Evolutionary conservation across 2,329 filamentous ascomycete species (phyloP), one percentile per base, ranked within the genome.

Genomic region (Colletotrichum sp.): DNA sequence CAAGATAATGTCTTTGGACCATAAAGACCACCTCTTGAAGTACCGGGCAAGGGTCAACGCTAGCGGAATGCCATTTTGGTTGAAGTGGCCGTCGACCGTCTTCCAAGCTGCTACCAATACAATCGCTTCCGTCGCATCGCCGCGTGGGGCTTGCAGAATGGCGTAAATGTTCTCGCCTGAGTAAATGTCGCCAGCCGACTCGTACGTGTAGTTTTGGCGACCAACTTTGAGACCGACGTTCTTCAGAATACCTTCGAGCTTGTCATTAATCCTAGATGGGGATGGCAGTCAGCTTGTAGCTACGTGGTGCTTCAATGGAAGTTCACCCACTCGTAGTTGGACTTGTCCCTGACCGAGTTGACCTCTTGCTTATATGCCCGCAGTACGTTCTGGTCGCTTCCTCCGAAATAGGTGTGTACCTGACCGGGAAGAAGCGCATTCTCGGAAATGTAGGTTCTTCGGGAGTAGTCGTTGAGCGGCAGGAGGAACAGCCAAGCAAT

Each of bases 1-100:
- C 78, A 99, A 92, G 72, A 99, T 96, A 77, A 99, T 98, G 82
- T 99, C 97, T 84, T 99, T 99, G 73, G 96, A 98, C 97, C 97
- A 99, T 33, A 99, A 89, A 67, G 95, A 98, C 97, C 97, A 99
- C 62, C 94, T 91, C 84, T 97, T 98, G 86, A 99, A 98, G 84
- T 99, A 99, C 77, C 97, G 91, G 33, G 95, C 94, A 77, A 99
- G 85, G 1, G 96, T 96, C 79, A 99, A 86, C 3, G 95, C 93
- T 36, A 99, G 89, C 9, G 95, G 93, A 8, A 99, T 92, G 21
- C 96, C 97, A 75, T 96, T 97, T 76, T 93, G 89, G 84, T 99
- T 99, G 78, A 96, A 84, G 77, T 93, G 89, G 31, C 90, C 92
- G 69, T 95, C 90, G 78, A 94, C 93, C 77, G 96, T 98, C 81